These are phyloP conservation scores for Tillandsia leiboldiana DNA, from an alignment of 176 grass and related monocot species.

Conservation along the genomic window DNA sequence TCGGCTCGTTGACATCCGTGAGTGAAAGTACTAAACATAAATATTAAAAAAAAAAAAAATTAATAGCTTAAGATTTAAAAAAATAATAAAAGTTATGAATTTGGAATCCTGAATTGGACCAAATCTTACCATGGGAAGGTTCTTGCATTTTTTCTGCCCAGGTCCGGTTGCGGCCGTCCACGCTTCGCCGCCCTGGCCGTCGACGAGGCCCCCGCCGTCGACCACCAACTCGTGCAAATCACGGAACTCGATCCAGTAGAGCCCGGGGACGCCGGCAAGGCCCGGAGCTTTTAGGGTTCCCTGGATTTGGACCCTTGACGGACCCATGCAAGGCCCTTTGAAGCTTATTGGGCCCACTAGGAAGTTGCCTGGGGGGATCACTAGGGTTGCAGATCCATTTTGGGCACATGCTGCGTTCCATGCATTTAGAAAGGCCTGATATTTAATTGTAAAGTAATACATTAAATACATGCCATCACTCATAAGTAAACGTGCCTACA, in stretches of 20 bases:
- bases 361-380: constrained; percentile 18
- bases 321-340: constrained; percentile 15
- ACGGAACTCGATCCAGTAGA: constrained; percentile 35
- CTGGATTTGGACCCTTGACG: constrained; percentile 14
- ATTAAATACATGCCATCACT: neutral
- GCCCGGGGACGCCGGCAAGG: constrained; percentile 1
- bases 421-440: constrained; percentile 26
- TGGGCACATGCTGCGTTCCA: constrained; percentile 13
- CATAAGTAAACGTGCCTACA: no score
- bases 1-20: no score
- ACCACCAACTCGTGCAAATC: constrained; percentile 19
- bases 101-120: neutral
- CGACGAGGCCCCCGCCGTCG: constrained; percentile 20
- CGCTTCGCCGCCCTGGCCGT: constrained; percentile 22
- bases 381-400: constrained; percentile 12
- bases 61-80: no score
- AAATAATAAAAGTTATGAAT: neutral
- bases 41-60: no score
- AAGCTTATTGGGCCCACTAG: constrained; percentile 16
- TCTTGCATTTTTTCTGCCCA: neutral
- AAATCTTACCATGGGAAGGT: constrained; percentile 5
- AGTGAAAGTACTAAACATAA: no score
- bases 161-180: neutral
- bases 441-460: neutral
- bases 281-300: constrained; percentile 25